These are phyloP conservation scores for Pistacia vera DNA, from an alignment of 345 rosid species.

Conservation along the genomic window DNA sequence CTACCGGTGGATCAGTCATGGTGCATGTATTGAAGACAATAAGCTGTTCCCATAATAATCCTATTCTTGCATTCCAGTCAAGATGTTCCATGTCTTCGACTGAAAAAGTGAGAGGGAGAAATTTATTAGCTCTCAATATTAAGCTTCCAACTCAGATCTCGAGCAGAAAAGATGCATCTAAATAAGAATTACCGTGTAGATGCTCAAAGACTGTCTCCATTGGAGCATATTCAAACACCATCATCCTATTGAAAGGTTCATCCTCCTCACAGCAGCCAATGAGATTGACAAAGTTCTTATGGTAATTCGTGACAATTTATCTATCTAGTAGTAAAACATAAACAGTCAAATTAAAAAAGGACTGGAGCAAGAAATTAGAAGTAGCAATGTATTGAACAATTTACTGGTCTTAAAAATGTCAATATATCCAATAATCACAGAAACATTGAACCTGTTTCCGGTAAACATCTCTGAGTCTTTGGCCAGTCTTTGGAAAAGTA, in stretches of 20 bases:
- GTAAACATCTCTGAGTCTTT: conserved; percentile 62
- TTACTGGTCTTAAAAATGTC: neutral
- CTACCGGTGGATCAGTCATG: conserved; percentile 81
- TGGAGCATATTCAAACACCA: conserved; percentile 99
- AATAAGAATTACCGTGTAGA: conserved; percentile 64
- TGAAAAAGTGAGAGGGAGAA: conserved; percentile 26
- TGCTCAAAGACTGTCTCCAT: conserved; percentile 86
- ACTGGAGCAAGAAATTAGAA: neutral
- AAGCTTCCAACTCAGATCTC: conserved; percentile 4
- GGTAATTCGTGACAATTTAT: conserved; percentile 72
- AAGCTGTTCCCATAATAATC: conserved; percentile 87
- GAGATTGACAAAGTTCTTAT: conserved; percentile 91
- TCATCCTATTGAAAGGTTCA: conserved; percentile 90
- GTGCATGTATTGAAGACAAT: conserved; percentile 90
- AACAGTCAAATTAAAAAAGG: neutral
- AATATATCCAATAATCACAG: neutral
- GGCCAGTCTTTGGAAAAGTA: conserved; percentile 65
- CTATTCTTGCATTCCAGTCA: conserved; percentile 88
- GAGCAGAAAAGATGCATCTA: neutral
- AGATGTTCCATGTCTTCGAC: conserved; percentile 90
- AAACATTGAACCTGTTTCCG: conserved; percentile 62
- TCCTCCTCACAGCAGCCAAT: conserved; percentile 88
- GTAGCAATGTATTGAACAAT: neutral
- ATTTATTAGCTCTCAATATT: conserved; percentile 21
- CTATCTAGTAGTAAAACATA: conserved; percentile 51